Percentiles rank a stretch among this genome's conserved stretches.
phyloP scores from a whole-genome alignment of 805 yeast genomes.

The Saccharomycopsis fermentans region DNA sequence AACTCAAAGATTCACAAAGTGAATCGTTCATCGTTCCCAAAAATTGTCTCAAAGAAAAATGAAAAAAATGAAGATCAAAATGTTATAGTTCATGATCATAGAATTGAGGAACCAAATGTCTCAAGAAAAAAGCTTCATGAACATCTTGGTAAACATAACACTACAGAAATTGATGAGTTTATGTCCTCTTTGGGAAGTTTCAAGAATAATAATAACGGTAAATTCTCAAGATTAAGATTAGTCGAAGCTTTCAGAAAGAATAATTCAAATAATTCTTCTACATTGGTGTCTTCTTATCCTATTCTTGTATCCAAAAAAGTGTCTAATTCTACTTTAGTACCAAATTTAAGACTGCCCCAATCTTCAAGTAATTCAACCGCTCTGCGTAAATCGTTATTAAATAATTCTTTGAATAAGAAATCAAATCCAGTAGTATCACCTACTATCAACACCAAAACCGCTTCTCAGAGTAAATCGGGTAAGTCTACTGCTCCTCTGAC shows the following conservation, averaged over 20 bases:
- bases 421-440: background rate
- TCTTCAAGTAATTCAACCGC: background rate
- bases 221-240: conserved; percentile 78
- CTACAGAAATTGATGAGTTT: conserved; percentile 80
- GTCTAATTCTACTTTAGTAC: background rate
- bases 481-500: background rate
- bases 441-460: background rate
- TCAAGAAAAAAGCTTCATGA: conserved; percentile 39
- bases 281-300: background rate
- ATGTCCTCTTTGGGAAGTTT: conserved; percentile 57
- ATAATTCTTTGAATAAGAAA: background rate
- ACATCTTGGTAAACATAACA: conserved; percentile 46
- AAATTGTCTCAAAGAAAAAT: conserved; percentile 22
- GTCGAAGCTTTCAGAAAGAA: conserved; percentile 71
- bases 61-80: conserved; percentile 21
- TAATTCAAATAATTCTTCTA: background rate
- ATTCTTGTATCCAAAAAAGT: conserved; percentile 3
- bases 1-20: conserved; percentile 13
- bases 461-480: background rate
- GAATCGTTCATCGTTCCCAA: conserved; percentile 24
- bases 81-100: conserved; percentile 28
- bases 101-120: conserved; percentile 22
- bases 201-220: conserved; percentile 32
- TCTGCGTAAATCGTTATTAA: background rate
- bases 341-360: background rate